phyloP scores from a whole-genome alignment of 352 stramenopile genomes.

The Globisporangium alternatum region DNA sequence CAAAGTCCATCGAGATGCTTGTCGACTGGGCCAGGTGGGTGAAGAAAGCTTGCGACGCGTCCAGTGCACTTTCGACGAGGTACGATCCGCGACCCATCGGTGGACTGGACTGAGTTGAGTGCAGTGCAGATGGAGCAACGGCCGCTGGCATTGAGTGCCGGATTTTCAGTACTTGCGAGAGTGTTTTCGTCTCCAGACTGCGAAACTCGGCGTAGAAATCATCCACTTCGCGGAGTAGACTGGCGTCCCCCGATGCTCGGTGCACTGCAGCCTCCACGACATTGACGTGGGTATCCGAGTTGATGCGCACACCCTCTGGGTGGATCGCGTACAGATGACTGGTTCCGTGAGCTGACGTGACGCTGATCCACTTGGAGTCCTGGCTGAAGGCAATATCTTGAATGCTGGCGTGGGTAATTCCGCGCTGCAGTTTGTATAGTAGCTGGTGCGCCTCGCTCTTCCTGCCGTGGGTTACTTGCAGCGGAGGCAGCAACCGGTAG shows the following conservation, averaged over 20 bases:
- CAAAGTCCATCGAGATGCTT: slow-evolving; percentile 49
- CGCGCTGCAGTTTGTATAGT: slow-evolving; percentile 85
- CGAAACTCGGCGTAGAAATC: slow-evolving; percentile 76
- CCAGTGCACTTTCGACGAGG: slow-evolving; percentile 59
- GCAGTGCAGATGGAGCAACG: slow-evolving; percentile 15
- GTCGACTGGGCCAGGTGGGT: slow-evolving; percentile 65
- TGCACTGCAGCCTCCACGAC: slow-evolving; percentile 16
- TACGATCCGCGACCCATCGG: slow-evolving; percentile 15
- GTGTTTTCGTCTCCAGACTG: slow-evolving; percentile 55
- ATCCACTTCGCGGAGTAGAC: slow-evolving; percentile 43
- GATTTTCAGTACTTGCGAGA: slow-evolving; percentile 72
- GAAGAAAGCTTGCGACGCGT: slow-evolving; percentile 66
- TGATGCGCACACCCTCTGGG: slow-evolving; percentile 65
- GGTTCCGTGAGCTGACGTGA: slow-evolving; percentile 81
- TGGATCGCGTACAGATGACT: slow-evolving; percentile 84
- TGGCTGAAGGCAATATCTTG: slow-evolving; percentile 79
- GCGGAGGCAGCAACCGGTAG: slow-evolving; percentile 64
- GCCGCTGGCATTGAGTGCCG: slow-evolving; percentile 50
- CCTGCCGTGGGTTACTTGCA: slow-evolving; percentile 26
- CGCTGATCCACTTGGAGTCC: slow-evolving; percentile 84
- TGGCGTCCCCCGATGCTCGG: slow-evolving; percentile 17
- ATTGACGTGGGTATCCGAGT: slow-evolving; percentile 67
- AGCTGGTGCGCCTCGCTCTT: slow-evolving; percentile 36
- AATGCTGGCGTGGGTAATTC: slow-evolving; percentile 85
- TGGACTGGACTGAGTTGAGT: slow-evolving; percentile 26